Evolutionary conservation across 2,329 filamentous ascomycete species (phyloP).

Genomic region (Sclerotinia nivalis): DNA sequence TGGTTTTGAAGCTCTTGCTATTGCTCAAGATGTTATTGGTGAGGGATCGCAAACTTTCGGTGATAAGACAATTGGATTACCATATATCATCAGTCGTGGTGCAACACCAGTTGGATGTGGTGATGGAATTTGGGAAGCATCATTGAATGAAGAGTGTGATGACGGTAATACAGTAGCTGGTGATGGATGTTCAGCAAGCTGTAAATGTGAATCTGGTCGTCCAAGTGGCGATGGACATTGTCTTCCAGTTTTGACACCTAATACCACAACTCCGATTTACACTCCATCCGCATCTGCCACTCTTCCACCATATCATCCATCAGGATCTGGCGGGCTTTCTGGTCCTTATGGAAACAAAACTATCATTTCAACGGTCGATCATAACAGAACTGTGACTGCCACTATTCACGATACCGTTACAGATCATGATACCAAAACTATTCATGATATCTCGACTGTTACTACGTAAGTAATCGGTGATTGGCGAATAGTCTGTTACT

Average conservation of each 20-base stretch:
- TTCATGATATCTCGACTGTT: constrained; percentile 20
- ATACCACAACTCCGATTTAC: constrained; percentile 20
- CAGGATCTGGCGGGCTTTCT: constrained; percentile 8
- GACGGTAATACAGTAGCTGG: constrained; percentile 43
- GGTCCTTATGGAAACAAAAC: constrained; percentile 25
- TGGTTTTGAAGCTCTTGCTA: constrained; percentile 46
- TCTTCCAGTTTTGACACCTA: constrained; percentile 21
- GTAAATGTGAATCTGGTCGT: constrained; percentile 43
- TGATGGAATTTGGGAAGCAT: constrained; percentile 42
- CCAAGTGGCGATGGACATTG: constrained; percentile 37
- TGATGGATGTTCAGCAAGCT: constrained; percentile 45
- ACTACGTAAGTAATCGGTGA: constrained; percentile 18
- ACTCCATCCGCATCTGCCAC: constrained; percentile 21
- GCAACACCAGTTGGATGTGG: constrained; percentile 47
- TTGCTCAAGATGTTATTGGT: constrained; percentile 44
- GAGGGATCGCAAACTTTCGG: constrained; percentile 43
- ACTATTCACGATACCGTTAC: constrained; percentile 16
- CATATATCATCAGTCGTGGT: constrained; percentile 48
- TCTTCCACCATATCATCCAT: constrained; percentile 15
- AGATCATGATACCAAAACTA: constrained; percentile 16
- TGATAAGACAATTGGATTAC: constrained; percentile 44
- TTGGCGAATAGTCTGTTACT: neutral
- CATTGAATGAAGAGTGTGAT: constrained; percentile 47
- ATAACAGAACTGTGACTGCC: constrained; percentile 16
- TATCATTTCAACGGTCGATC: constrained; percentile 23